Evolutionary conservation across 345 rosid genomes (phyloP).

Genomic region (Hirschfeldia incana): DNA sequence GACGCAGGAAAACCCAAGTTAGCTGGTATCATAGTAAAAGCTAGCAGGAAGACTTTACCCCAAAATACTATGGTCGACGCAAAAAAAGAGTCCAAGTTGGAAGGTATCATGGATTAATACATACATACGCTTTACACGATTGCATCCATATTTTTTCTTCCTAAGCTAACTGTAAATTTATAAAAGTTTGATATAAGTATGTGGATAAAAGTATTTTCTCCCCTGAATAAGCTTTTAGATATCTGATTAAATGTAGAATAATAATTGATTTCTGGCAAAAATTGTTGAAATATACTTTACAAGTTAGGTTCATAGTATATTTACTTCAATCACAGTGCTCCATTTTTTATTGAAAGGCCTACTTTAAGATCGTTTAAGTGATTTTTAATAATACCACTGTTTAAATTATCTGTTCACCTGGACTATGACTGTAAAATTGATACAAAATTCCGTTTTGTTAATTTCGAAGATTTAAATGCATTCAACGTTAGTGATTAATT

Average conservation of each 20-base stretch:
- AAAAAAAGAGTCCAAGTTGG: not conserved
- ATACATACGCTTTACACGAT: not conserved
- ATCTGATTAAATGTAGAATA: not conserved
- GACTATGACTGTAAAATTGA: not conserved
- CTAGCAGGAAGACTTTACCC: not conserved
- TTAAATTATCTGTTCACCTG: not conserved
- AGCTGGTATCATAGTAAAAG: constrained; percentile 3
- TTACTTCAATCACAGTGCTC: not conserved
- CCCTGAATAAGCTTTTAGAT: not conserved
- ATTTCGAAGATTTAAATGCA: not conserved
- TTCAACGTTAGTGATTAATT: not conserved
- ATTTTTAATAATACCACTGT: not conserved
- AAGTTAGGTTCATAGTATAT: not conserved
- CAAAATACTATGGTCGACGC: not conserved
- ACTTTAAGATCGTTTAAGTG: not conserved
- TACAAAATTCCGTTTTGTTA: not conserved
- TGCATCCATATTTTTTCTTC: not conserved
- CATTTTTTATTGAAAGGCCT: not conserved
- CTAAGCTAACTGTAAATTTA: not conserved
- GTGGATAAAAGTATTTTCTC: not conserved
- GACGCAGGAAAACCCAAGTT: not conserved
- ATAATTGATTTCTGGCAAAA: not conserved
- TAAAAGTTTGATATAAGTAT: not conserved
- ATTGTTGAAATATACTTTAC: not conserved
- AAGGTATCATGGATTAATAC: not conserved